Base-by-base conservation (phyloP, 208 protist species). In the Acanthamoeba rhysodes region DNA sequence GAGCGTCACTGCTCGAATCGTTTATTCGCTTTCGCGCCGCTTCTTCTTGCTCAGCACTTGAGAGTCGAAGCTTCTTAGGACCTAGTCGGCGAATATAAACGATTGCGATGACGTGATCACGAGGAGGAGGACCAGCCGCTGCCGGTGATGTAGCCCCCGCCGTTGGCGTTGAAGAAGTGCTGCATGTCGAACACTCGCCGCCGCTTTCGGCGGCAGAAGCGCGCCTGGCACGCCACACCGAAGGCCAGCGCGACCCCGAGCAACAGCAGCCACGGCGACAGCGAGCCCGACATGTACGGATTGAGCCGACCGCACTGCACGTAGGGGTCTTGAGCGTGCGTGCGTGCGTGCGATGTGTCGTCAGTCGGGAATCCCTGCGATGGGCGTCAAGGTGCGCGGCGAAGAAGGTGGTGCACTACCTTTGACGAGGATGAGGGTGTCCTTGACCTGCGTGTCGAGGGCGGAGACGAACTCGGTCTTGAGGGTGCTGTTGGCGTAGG, bases 131-230 rank as follows among this genome's bases (percentile, higher is more conserved):
- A 4, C 12, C 10, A 78, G 8, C 12, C 27, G 32, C 70, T 22
- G 8, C n/a, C 12, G 8, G 70, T 78, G n/a, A 78, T 12, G 70
- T 78, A 78, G n/a, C 70, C 70, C 18, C n/a, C n/a, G n/a, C 59
- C 59, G 22, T 66, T 66, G 59, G 70, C 9, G 70, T 41, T 78
- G 70, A 78, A 78, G 70, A 78, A 78, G 70, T 78, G 70, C 70
- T 78, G 70, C 70, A 78, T 78, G 70, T 78, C 70, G 70, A 78
- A 78, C 32, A 78, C 70, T 12, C 70, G 70, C 70, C 70, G 70
- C 18, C 70, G 70, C 70, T 78, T 78, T 12, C 70, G n/a, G 70
- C 34, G n/a, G n/a, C 70, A 78, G 70, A 24, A 78, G 29, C 70
- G 70, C 32, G 70, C 70, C 12, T 78, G 70, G n/a, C 70, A 78